Conservation (phyloP, 495 filamentous ascomycete species). For the Hypoxylon crocopeplum region DNA sequence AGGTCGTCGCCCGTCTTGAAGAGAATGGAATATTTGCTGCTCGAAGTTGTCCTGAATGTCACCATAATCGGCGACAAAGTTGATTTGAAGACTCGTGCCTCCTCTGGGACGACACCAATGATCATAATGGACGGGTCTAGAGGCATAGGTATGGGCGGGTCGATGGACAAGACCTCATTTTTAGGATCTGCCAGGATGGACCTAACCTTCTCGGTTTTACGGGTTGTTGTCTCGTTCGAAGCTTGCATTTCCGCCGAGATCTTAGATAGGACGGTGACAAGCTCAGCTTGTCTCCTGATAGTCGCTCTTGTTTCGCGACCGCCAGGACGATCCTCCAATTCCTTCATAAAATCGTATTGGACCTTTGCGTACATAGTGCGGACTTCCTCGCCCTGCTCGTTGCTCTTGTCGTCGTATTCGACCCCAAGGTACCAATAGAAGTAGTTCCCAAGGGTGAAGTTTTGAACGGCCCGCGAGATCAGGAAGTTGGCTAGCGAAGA, state of each 20-base stretch:
- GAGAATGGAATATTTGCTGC: slow-evolving; percentile 83
- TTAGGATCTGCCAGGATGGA: slow-evolving; percentile 84
- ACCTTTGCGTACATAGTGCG: slow-evolving; percentile 88
- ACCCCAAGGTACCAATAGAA: slow-evolving; percentile 99
- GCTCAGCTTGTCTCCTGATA: slow-evolving; percentile 85
- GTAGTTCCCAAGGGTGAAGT: slow-evolving; percentile 90
- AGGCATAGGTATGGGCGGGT: slow-evolving; percentile 87
- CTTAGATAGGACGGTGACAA: slow-evolving; percentile 84
- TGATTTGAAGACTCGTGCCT: slow-evolving; percentile 93
- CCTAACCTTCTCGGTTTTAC: slow-evolving; percentile 83
- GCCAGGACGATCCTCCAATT: slow-evolving; percentile 67
- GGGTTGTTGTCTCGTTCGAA: slow-evolving; percentile 74
- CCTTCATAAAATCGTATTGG: slow-evolving; percentile 93
- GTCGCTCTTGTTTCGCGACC: slow-evolving; percentile 76
- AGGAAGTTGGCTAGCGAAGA: slow-evolving; percentile 92
- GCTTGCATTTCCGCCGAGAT: slow-evolving; percentile 90
- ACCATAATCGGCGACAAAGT: slow-evolving; percentile 87
- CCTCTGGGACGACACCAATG: slow-evolving; percentile 79
- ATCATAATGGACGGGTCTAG: slow-evolving; percentile 84
- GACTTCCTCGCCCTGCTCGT: slow-evolving; percentile 71
- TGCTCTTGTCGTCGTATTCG: slow-evolving; percentile 82
- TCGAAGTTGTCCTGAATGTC: slow-evolving; percentile 82
- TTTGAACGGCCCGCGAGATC: slow-evolving; percentile 81
- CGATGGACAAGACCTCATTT: slow-evolving; percentile 82
- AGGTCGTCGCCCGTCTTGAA: slow-evolving; percentile 99